Evolutionary conservation across 176 grass and related monocot species (phyloP), one percentile per base, ranked within the genome.

Genomic region (Aegilops bicornis): DNA sequence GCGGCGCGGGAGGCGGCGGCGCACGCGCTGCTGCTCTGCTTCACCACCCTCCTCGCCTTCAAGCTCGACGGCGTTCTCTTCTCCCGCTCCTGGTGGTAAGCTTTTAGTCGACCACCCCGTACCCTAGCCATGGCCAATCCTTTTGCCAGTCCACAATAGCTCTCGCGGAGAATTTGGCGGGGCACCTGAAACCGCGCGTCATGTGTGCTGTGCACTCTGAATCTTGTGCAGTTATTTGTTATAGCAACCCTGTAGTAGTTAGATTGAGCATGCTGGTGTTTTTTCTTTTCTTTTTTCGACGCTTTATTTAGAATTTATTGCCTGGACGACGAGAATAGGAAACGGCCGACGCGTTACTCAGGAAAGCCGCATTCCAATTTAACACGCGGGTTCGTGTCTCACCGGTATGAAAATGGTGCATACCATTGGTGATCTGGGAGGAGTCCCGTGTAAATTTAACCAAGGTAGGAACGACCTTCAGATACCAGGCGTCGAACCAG

Each of bases 21-120:
- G 70, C 94, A 97, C 87, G 89, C 39, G 35, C 84, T 92, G 36
- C 87, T 97, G 83, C 85, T 97, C 92, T 92, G 94, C 79, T 97
- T 97, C 85, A 90, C 92, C 50, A n/a, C 83, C 56, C 78, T 94
- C 71, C 85, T 97, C 82, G 87, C 89, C 83, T 82, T 94, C 89
- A 94, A 88, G 82, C 78, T 96, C 87, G 94, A 96, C 82, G 85
- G 82, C 78, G 63, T 88, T 63, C 48, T 85, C 78, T n/a, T 83
- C 64, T 35, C 75, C 36, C 40, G 75, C 69, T 94, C 94, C 60
- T 97, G 94, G 91, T 94, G 91, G 94, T 97, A 73, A 79, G 91
- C 25, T 27, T 27, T 48, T 7, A 6, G 15, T 2, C 33, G 32
- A 10, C 27, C 11, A 30, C 19, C 29, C n/a, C 61, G 10, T 60